Evolutionary conservation across 129 eudicot species (phyloP), one percentile per base, ranked within the genome.

Genomic region (Sambucus nigra): DNA sequence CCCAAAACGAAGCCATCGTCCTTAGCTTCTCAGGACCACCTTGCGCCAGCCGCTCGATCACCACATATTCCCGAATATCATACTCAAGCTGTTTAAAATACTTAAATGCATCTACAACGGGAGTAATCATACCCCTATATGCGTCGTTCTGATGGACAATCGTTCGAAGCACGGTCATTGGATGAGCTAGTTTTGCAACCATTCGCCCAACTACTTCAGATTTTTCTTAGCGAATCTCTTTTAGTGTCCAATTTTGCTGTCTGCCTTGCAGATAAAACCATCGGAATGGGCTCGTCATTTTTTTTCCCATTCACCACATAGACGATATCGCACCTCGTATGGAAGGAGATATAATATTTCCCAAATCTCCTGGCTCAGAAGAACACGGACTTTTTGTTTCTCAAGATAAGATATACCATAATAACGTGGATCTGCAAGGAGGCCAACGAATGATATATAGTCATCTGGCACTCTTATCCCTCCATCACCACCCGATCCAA

Each of bases 1-100:
- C 99, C 99, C 99, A 92, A 78, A 92, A 92, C 55, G 96, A 92
- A 51, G 99, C 99, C 99, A 51, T 92, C 94, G 24, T 86, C 99
- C 70, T 92, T 47, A 92, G 87, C 73, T 92, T 92, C 64, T 82
- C 96, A 51, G 96, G 96, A 5, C 99, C 99, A 75, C 76, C 76
- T 75, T 76, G 91, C 44, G 83, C 96, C 85, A 92, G 72, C 53
- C 99, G 94, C 69, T 92, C 99, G 25, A 92, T 80, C 71, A 92
- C 99, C 25, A 92, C 99, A 71, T 92, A 92, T 70, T 92, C 99
- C 73, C 86, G 69, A 47, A 86, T 81, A 74, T 92, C 99, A 71
- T 92, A 92, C 79, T 92, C 99, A 25, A 92, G 80, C 99, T 92
- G 91, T 67, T 39, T 38, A 61, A 53, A 61, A 69, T 92, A 92